Evolutionary conservation across 2,329 filamentous ascomycete genomes (phyloP).

Genomic region (Mycosphaerella arachidis): DNA sequence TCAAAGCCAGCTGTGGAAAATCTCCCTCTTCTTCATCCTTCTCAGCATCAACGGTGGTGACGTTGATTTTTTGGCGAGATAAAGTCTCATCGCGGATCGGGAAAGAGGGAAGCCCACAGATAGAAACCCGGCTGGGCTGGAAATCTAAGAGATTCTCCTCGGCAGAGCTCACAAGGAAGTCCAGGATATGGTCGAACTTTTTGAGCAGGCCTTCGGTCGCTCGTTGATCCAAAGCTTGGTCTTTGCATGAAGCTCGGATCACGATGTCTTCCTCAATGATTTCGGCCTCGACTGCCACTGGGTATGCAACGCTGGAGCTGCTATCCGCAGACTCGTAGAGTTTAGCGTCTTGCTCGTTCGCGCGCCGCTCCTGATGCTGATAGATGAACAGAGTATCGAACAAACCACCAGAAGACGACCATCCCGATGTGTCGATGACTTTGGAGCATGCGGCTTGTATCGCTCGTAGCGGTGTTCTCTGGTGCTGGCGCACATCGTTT

Average conservation of each 20-base stretch:
- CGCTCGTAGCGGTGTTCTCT: constrained; percentile 72
- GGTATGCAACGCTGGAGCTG: constrained; percentile 69
- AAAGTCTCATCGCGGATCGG: constrained; percentile 11
- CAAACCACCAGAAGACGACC: constrained; percentile 42
- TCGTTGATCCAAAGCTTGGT: constrained; percentile 45
- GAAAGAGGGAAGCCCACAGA: constrained; percentile 61
- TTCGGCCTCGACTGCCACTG: constrained; percentile 78
- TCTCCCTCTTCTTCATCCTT: constrained; percentile 8
- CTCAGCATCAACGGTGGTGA: constrained; percentile 4
- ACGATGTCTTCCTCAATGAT: constrained; percentile 50
- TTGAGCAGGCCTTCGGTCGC: constrained; percentile 51
- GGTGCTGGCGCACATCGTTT: constrained; percentile 61
- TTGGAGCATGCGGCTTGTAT: constrained; percentile 49
- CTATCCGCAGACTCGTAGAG: constrained; percentile 63
- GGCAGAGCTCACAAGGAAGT: constrained; percentile 50
- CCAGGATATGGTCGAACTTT: constrained; percentile 57
- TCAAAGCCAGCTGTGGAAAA: constrained; percentile 17
- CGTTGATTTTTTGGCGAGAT: constrained; percentile 6
- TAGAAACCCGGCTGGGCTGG: constrained; percentile 48
- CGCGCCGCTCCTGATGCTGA: constrained; percentile 49
- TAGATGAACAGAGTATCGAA: constrained; percentile 66
- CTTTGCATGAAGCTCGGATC: constrained; percentile 70
- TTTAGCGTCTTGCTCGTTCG: constrained; percentile 8
- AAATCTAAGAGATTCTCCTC: constrained; percentile 54
- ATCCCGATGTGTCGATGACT: constrained; percentile 7